Conservation (phyloP, 2,329 filamentous ascomycete genomes). For the Penicillium sp. region DNA sequence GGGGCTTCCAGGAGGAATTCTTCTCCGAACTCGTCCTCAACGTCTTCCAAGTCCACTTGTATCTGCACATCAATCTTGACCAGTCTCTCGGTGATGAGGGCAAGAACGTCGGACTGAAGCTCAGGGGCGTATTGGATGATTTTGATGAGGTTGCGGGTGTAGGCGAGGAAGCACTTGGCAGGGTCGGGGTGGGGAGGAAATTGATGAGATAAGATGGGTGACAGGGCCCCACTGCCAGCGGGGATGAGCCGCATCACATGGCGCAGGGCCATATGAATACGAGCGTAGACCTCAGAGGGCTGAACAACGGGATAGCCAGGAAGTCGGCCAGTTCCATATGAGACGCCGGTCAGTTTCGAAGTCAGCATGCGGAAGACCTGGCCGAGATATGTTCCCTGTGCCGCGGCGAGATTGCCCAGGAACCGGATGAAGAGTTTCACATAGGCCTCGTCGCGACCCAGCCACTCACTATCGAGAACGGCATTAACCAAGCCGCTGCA, state of each 20-base stretch:
- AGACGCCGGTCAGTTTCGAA: conserved; percentile 68
- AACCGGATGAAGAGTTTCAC: conserved; percentile 58
- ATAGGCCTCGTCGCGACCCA: conserved; percentile 61
- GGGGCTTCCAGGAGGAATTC: conserved; percentile 57
- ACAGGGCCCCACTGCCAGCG: conserved; percentile 69
- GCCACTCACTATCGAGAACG: conserved; percentile 60
- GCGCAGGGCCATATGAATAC: conserved; percentile 73
- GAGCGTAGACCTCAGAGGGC: conserved; percentile 64
- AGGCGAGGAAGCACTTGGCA: conserved; percentile 78
- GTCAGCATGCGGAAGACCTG: conserved; percentile 78
- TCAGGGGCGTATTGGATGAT: conserved; percentile 76
- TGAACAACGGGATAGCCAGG: conserved; percentile 59
- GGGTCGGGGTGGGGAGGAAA: conserved; percentile 78
- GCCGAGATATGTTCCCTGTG: conserved; percentile 75
- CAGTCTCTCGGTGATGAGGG: conserved; percentile 78
- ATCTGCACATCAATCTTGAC: conserved; percentile 96
- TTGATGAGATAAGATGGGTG: conserved; percentile 63
- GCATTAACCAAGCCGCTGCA: conserved; percentile 60
- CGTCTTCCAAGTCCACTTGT: conserved; percentile 86
- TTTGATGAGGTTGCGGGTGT: conserved; percentile 78
- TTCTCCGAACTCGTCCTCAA: conserved; percentile 83
- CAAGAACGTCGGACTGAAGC: conserved; percentile 75
- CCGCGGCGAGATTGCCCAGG: conserved; percentile 68
- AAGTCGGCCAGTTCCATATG: conserved; percentile 53
- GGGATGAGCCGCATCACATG: conserved; percentile 80